Evolutionary conservation across 306 rosid species (phyloP).

Genomic region (Quercus cerris): DNA sequence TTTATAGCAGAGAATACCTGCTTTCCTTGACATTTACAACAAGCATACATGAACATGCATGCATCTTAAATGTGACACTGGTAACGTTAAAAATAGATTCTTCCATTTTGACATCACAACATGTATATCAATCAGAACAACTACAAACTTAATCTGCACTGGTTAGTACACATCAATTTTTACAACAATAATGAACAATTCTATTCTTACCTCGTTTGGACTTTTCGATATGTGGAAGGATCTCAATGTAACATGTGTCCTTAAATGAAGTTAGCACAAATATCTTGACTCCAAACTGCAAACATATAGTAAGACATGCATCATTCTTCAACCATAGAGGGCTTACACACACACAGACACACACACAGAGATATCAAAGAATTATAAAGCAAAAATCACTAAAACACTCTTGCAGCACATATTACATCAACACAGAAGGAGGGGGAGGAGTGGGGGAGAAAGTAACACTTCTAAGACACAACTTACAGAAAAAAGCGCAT

Average conservation of each 20-base stretch:
- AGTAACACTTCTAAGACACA: not conserved
- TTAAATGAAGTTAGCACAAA: slow-evolving; percentile 88
- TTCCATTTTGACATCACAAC: not conserved
- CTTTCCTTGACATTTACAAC: not conserved
- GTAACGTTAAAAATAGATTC: not conserved
- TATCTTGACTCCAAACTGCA: slow-evolving; percentile 94
- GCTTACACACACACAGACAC: not conserved
- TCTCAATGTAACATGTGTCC: slow-evolving; percentile 91
- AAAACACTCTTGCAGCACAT: not conserved
- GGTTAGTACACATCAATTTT: not conserved
- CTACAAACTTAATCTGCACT: not conserved
- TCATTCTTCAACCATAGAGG: slow-evolving; percentile 23
- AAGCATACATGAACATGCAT: not conserved
- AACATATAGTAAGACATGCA: not conserved
- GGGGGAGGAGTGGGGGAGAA: not conserved
- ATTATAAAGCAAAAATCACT: not conserved
- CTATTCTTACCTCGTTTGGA: slow-evolving; percentile 66
- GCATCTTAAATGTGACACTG: not conserved
- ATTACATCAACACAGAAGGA: not conserved
- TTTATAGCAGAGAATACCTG: not conserved
- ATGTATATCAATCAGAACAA: not conserved
- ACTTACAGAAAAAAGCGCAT: not conserved
- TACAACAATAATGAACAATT: not conserved
- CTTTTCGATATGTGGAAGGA: slow-evolving; percentile 72
- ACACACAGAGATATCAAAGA: not conserved